Evolutionary conservation across 495 filamentous ascomycete genomes (phyloP), one percentile per base, ranked within the genome.

Genomic region (Bombardia bombarda): DNA sequence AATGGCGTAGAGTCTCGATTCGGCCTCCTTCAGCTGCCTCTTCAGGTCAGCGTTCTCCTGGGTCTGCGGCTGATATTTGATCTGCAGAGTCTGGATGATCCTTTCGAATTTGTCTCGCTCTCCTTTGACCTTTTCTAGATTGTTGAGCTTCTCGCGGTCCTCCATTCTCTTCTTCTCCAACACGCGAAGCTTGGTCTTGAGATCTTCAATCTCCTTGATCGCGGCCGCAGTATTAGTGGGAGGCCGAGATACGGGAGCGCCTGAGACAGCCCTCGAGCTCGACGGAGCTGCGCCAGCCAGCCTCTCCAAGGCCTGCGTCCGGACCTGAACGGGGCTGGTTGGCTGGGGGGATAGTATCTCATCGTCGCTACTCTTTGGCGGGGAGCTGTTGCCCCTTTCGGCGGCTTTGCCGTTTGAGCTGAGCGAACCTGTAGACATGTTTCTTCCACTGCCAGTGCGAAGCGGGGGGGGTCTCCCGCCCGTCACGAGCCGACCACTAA

Each of bases 1-100:
- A 8, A 92, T 58, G 38, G 82, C 69, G 43, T 84, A 82, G 8
- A 86, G 62, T 37, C 72, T 74, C 12, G 71, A 61, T 49, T 89
- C 82, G 5, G 79, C 74, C 35, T 95, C 86, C 53, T 84, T 89
- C 25, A 93, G 56, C 40, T 83, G 78, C 47, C 81, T 85, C 38
- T 80, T 79, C 17, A 95, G 60, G 2, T 90, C 84, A 4, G 65
- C 66, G 41, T 87, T 78, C 48, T 97, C 92, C 51, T 86, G 78
- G 50, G 88, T 83, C 45, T 90, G 87, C 1, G 86, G 78, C 48
- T 93, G 86, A 45, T 86, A 90, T 59, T 97, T 97, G 12, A 80
- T 74, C 61, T 92, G 86, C 40, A 98, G 63, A 47, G 92, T 98
- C 55, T 94, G 84, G 30, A 97, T 93, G 50, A 96, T 90, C 2